These are phyloP conservation scores for Zymoseptoria crescenta DNA, from an alignment of 2,329 filamentous ascomycete species.

Conservation along the genomic window DNA sequence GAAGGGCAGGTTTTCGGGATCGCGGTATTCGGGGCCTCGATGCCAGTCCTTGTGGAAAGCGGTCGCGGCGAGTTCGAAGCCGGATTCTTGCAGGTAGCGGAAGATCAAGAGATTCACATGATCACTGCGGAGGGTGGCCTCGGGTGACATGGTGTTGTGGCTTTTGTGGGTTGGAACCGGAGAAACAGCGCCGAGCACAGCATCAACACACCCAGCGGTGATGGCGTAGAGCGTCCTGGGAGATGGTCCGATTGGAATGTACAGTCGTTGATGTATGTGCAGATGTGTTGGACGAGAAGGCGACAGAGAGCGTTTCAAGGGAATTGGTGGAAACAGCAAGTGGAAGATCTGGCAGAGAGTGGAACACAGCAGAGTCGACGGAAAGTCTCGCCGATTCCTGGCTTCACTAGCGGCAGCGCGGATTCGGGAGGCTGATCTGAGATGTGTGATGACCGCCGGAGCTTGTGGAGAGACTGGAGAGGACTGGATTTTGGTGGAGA, in stretches of 20 bases:
- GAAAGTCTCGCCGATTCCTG: background rate
- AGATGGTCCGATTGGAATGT: background rate
- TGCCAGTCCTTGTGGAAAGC: slow-evolving; percentile 57
- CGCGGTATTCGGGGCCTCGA: slow-evolving; percentile 33
- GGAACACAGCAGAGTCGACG: background rate
- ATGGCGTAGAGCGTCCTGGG: background rate
- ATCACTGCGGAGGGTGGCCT: slow-evolving; percentile 44
- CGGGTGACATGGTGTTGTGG: slow-evolving; percentile 13
- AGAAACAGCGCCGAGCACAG: background rate
- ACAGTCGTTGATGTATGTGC: background rate
- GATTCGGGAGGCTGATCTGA: background rate
- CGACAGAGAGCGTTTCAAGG: background rate
- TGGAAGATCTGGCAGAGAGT: background rate
- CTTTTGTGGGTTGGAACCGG: background rate
- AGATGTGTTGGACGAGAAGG: background rate
- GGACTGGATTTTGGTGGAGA: background rate
- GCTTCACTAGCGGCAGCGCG: background rate
- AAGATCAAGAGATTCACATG: slow-evolving; percentile 64
- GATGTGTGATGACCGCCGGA: background rate
- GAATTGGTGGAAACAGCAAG: no score
- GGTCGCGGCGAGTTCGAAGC: slow-evolving; percentile 37
- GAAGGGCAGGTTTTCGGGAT: slow-evolving; percentile 55
- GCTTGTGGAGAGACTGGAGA: no score
- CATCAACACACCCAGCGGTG: background rate
- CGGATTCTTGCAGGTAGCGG: slow-evolving; percentile 45